phyloP scores from a whole-genome alignment of 2,329 filamentous ascomycete genomes.

The Talaromyces atroroseus region DNA sequence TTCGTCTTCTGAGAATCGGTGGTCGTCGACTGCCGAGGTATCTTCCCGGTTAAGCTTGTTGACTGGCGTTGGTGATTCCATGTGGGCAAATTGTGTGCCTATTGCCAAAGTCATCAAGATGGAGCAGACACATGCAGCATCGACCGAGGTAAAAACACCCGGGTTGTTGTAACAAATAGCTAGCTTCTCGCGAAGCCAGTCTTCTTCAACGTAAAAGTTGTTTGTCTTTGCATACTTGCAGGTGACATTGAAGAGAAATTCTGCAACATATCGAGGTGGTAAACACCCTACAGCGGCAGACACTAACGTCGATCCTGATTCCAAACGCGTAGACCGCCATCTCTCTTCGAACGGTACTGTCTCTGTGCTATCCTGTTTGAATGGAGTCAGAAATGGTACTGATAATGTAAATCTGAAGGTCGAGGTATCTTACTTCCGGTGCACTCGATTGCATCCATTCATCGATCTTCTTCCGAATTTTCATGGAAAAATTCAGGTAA shows the following conservation, averaged over 20 bases:
- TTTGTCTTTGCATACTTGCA: slow-evolving; percentile 42
- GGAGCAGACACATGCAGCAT: slow-evolving; percentile 37
- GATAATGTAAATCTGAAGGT: not conserved
- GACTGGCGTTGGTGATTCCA: slow-evolving; percentile 34
- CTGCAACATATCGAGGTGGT: slow-evolving; percentile 40
- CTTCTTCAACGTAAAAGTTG: slow-evolving; percentile 40
- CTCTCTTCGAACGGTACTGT: slow-evolving; percentile 37
- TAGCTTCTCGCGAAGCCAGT: slow-evolving; percentile 37
- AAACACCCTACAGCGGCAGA: slow-evolving; percentile 35
- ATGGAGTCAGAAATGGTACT: slow-evolving; percentile 6
- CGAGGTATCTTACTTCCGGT: slow-evolving; percentile 25
- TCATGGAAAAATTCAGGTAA: slow-evolving; percentile 41
- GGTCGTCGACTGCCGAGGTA: slow-evolving; percentile 23
- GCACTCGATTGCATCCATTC: slow-evolving; percentile 37
- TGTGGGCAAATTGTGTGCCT: slow-evolving; percentile 41
- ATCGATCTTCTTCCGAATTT: slow-evolving; percentile 39
- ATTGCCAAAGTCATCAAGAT: slow-evolving; percentile 41
- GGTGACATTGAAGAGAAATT: slow-evolving; percentile 40
- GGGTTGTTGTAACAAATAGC: slow-evolving; percentile 34
- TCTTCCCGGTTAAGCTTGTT: slow-evolving; percentile 25
- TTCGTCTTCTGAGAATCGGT: slow-evolving; percentile 46
- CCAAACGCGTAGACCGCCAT: slow-evolving; percentile 39
- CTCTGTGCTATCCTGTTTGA: slow-evolving; percentile 28
- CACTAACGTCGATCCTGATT: slow-evolving; percentile 34
- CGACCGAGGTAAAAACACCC: slow-evolving; percentile 29